Conservation (phyloP, 768 basidiomycete species). For the Boletus bicolor region DNA sequence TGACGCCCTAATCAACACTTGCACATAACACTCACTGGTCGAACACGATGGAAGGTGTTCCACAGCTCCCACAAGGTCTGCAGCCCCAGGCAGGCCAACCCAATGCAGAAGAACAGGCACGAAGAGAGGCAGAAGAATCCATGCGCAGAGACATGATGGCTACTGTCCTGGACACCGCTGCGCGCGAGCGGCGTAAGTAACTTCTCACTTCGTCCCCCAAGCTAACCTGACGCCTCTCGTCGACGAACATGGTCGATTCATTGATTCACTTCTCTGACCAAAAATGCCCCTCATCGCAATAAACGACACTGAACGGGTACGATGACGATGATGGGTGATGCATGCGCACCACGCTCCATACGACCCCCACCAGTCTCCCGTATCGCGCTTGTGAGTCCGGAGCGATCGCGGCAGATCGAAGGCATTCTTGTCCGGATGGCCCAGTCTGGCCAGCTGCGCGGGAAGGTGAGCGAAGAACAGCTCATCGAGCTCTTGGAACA, state of each 20-base stretch:
- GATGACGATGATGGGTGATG: neutral
- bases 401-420: conserved; percentile 79
- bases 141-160: conserved; percentile 74
- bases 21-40: neutral
- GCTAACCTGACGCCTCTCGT: neutral
- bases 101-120: conserved; percentile 50
- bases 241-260: neutral
- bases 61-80: conserved; percentile 28
- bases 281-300: neutral
- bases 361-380: conserved; percentile 61
- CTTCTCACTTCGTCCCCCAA: neutral
- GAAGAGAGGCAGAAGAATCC: conserved; percentile 66
- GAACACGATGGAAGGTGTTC: conserved; percentile 23
- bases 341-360: neutral
- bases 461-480: conserved; percentile 73
- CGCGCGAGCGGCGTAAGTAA: conserved; percentile 72
- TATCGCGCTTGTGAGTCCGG: conserved; percentile 82
- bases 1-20: neutral
- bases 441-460: conserved; percentile 76
- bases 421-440: conserved; percentile 76
- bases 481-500: conserved; percentile 85
- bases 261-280: neutral
- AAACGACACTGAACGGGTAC: neutral
- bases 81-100: conserved; percentile 41
- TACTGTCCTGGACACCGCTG: conserved; percentile 71